Evolutionary conservation across 768 basidiomycete genomes (phyloP).

Genomic region (Albatrellus ellisii): DNA sequence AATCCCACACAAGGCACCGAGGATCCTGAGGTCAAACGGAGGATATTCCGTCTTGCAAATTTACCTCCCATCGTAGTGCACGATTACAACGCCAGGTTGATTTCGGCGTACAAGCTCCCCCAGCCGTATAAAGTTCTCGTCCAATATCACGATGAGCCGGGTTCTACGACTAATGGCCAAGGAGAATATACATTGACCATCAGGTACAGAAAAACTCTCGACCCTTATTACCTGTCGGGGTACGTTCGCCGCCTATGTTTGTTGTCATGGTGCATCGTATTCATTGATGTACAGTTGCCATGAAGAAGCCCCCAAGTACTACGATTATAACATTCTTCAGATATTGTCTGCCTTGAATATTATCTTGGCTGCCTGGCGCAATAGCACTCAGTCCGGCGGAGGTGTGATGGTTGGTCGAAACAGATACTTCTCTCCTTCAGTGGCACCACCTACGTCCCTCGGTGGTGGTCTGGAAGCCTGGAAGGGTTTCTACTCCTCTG

Average conservation of each 20-base stretch:
- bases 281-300: slow-evolving; percentile 25
- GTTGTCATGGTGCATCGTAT: not conserved
- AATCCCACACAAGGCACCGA: slow-evolving; percentile 22
- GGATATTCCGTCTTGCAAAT: slow-evolving; percentile 38
- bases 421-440: slow-evolving; percentile 35
- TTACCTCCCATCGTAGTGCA: slow-evolving; percentile 29
- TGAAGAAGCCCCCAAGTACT: slow-evolving; percentile 27
- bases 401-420: slow-evolving; percentile 40
- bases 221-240: too few relatives aligned
- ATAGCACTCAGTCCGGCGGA: slow-evolving; percentile 22
- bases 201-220: slow-evolving; percentile 29
- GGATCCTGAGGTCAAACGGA: slow-evolving; percentile 26
- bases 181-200: slow-evolving; percentile 31
- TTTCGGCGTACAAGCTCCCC: slow-evolving; percentile 27
- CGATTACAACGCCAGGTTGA: slow-evolving; percentile 31
- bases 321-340: slow-evolving; percentile 31
- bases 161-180: slow-evolving; percentile 17
- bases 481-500: slow-evolving; percentile 36
- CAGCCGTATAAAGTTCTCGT: slow-evolving; percentile 28
- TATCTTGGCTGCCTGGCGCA: slow-evolving; percentile 31
- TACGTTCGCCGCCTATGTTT: slow-evolving; percentile 19
- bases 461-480: slow-evolving; percentile 46
- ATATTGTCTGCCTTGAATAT: slow-evolving; percentile 38
- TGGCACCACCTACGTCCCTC: slow-evolving; percentile 17
- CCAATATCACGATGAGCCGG: slow-evolving; percentile 30